Evolutionary conservation across 1,284 basidiomycete species (phyloP), one percentile per base, ranked within the genome.

Genomic region (Laetiporus sulphureus): DNA sequence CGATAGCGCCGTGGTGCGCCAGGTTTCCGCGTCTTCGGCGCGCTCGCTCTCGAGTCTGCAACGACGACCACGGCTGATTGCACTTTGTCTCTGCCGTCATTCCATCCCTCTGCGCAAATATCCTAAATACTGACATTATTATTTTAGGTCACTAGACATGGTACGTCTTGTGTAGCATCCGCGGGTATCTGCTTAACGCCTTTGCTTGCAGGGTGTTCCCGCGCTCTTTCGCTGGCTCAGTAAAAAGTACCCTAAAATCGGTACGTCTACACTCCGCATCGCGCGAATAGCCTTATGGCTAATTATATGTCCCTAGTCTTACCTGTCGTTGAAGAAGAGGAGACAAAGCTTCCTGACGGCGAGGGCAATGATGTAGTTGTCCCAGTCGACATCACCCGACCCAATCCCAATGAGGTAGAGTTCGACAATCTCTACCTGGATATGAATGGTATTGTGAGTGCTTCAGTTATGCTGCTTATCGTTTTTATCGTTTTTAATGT

Each of bases 351-450:
- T 20, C 69, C 71, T 16, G 79, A 80, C 55, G 81, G 77, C 43
- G 75, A 86, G 52, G 87, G 84, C 31, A 69, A 76, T 32, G 70
- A 75, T 16, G 69, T 89, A 45, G 71, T 78, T 40, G 72, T 95
- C 37, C 93, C 93, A 5, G 64, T 95, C 43, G 85, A 94, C 62
- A 95, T 91, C 52, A 74, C 81, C 30, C 64, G 70, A 19, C 77
- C 86, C 24, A 99, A 99, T 64, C 96, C 96, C n/a, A 99, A 99
- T 62, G 91, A 88, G 11, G 73, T 77, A 47, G 96, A 99, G 67
- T 93, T 95, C 51, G 96, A 99, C 68, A 93, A 91, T 60, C 69
- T 99, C 38, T 99, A 99, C 62, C 72, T 98, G 51, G 85, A 92
- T 56, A 92, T 92, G 89, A 92, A 92, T 57, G 89, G 85, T 44